Evolutionary conservation across 805 yeast species (phyloP).

Genomic region (Priceomyces medius): DNA sequence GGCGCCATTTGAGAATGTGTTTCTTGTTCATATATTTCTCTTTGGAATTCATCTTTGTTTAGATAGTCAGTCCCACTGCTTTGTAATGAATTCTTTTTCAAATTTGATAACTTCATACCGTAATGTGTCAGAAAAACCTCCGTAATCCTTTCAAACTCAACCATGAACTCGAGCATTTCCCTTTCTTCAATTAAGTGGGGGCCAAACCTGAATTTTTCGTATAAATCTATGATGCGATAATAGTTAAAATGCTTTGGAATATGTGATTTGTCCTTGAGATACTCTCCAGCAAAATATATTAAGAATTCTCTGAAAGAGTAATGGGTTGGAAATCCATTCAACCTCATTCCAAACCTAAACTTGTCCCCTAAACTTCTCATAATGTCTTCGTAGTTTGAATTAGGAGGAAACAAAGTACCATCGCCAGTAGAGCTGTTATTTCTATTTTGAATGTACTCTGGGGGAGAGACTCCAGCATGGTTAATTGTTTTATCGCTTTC

Average conservation of each 20-base stretch:
- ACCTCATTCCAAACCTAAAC: conserved; percentile 45
- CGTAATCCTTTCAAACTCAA: conserved; percentile 21
- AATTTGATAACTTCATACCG: conserved; percentile 11
- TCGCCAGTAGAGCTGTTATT: conserved; percentile 17
- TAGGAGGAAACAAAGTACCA: conserved; percentile 25
- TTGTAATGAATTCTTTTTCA: not conserved
- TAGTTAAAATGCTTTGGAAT: conserved; percentile 12
- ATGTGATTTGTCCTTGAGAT: conserved; percentile 2
- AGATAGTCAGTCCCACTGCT: not conserved
- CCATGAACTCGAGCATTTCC: conserved; percentile 62
- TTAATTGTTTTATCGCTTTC: conserved; percentile 25
- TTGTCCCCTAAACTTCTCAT: conserved; percentile 60
- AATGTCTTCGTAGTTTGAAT: conserved; percentile 49
- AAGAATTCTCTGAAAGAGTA: conserved; percentile 44
- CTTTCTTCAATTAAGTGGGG: conserved; percentile 56
- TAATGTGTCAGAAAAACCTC: conserved; percentile 15
- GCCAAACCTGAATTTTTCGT: conserved; percentile 69
- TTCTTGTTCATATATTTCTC: conserved; percentile 1
- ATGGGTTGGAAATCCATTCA: conserved; percentile 38
- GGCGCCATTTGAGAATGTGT: not conserved
- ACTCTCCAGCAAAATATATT: conserved; percentile 27
- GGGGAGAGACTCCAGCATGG: conserved; percentile 43
- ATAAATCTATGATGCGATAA: conserved; percentile 40
- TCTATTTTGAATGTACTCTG: conserved; percentile 36
- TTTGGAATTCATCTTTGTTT: conserved; percentile 1